Base-by-base conservation (phyloP, 345 rosid species). In the Brassica juncea region DNA sequence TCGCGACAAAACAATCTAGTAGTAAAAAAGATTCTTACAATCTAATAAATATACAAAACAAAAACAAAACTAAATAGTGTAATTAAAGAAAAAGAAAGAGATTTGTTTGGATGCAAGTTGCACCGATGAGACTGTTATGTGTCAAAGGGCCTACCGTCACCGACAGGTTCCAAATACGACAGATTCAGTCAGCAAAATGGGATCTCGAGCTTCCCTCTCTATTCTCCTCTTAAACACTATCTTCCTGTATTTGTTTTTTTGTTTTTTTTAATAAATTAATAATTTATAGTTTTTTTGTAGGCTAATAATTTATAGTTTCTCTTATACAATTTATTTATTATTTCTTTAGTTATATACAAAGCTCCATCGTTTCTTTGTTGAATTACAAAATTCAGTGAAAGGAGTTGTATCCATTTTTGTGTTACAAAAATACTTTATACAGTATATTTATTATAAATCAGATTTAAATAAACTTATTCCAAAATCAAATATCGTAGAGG, bases 81-180 rank as follows among this genome's bases (percentile, higher is more conserved):
- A 77, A 65, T 54, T 6, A 64, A 52, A 70, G 63, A 35, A 49
- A 32, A 23, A 62, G 55, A 70, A 49, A 15, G 42, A 35, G 71
- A 65, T 19, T 37, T 72, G 77, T 72, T 55, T 71, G 67, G 9
- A 65, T 57, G 72, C 73, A 72, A 79, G 82, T 79, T 79, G 77
- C 82, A 79, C 73, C 68, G 74, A 79, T 79, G 25, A 73, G 78
- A 79, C 82, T 68, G 57, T 6, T 73, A 68, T 79, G 64, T 68
- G 66, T 23, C 78, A 65, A 65, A 68, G 82, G 39, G 4, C 78
- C 75, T 67, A 73, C 82, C 73, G 27, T 68, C 62, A 79, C 82
- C 82, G 82, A 79, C 78, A 74, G 2, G 34, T 77, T 68, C 59
- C 59, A 59, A 59, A 68, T 68, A 32, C 70, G 64, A 68, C 70